Evolutionary conservation across 1,284 basidiomycete species (phyloP).

Genomic region (Earliella scabrosa): DNA sequence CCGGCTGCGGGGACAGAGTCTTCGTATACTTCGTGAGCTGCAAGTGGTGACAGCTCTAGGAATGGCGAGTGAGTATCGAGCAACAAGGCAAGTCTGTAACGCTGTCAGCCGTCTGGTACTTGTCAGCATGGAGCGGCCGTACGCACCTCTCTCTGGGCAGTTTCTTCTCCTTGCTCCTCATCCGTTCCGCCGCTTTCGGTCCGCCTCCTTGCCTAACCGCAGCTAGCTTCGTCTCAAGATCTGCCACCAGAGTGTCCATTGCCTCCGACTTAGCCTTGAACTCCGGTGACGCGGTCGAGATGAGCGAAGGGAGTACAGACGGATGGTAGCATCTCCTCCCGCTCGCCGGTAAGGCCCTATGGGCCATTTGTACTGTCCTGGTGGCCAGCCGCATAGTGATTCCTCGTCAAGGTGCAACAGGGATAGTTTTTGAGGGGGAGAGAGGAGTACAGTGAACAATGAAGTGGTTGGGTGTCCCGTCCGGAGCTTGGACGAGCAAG

Average conservation of each 20-base stretch:
- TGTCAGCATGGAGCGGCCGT: background rate
- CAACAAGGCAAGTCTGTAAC: slow-evolving; percentile 61
- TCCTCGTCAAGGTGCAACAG: background rate
- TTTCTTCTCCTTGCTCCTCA: slow-evolving; percentile 82
- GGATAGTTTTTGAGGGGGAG: too few relatives aligned
- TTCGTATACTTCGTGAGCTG: slow-evolving; percentile 88
- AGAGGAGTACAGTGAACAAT: too few relatives aligned
- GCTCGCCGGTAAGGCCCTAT: slow-evolving; percentile 10
- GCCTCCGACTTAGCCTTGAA: slow-evolving; percentile 66
- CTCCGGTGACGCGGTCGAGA: slow-evolving; percentile 72
- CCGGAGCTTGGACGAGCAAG: slow-evolving; percentile 19
- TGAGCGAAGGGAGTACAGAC: slow-evolving; percentile 70
- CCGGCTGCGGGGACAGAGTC: slow-evolving; percentile 88
- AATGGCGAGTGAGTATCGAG: slow-evolving; percentile 91
- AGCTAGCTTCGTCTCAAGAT: slow-evolving; percentile 63
- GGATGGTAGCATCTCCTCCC: slow-evolving; percentile 56
- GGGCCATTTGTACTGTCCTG: slow-evolving; percentile 13
- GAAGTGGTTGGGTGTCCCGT: too few relatives aligned
- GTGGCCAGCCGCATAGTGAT: slow-evolving; percentile 16
- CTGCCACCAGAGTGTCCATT: slow-evolving; percentile 71
- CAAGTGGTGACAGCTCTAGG: slow-evolving; percentile 85
- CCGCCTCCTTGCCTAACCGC: slow-evolving; percentile 66
- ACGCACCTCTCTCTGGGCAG: slow-evolving; percentile 84
- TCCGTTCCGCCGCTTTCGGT: slow-evolving; percentile 74
- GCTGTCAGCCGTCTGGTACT: background rate